Evolutionary conservation across 169 alveolate species (phyloP).

Genomic region (Besnoitia besnoiti): DNA sequence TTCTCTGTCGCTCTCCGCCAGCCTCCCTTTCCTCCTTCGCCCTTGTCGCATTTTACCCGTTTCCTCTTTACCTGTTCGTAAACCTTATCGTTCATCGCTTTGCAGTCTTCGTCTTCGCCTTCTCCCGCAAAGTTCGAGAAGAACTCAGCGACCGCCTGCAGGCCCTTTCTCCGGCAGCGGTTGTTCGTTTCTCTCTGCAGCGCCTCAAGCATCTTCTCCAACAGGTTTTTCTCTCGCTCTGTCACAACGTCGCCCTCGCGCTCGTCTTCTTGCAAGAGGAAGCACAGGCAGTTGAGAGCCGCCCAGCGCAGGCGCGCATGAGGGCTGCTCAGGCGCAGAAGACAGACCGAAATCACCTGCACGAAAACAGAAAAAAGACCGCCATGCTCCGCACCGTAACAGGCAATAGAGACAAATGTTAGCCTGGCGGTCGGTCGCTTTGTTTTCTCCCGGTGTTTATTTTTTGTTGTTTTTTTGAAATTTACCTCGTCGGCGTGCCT

Average conservation of each 20-base stretch:
- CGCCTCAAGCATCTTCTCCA: not conserved
- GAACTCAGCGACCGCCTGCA: constrained; percentile 25
- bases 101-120: not conserved
- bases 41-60: not conserved
- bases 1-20: not conserved
- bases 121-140: not conserved
- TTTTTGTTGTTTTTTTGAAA: not conserved
- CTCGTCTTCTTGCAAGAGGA: not conserved
- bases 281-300: constrained; percentile 35
- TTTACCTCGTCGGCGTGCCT: not conserved
- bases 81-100: not conserved
- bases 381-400: not conserved
- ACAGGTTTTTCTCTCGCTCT: not conserved
- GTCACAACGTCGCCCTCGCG: not conserved
- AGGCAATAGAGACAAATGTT: not conserved
- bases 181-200: not conserved
- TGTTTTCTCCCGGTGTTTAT: not conserved
- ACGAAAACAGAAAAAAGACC: not conserved
- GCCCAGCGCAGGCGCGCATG: constrained; percentile 37
- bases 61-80: not conserved
- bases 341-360: constrained; percentile 6
- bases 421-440: no score
- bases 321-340: not conserved
- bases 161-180: constrained; percentile 1
- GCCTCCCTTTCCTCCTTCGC: not conserved